phyloP scores from a whole-genome alignment of 495 filamentous ascomycete genomes.

The Neohortaea acidophila region DNA sequence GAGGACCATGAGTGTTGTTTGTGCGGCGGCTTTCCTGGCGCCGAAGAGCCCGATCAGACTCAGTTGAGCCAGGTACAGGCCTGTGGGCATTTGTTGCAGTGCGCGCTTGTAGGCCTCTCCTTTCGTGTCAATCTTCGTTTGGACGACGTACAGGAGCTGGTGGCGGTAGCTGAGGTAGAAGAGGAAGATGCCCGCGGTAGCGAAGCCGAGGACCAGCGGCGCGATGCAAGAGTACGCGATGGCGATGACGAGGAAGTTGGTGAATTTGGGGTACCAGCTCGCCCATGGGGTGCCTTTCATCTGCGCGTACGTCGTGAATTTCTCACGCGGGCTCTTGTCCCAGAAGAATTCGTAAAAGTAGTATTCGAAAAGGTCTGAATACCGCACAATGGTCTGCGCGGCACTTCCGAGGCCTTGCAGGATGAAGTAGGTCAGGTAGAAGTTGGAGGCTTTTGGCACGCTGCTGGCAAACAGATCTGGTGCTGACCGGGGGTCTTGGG shows the following conservation, averaged over 20 bases:
- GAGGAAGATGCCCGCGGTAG: slow-evolving; percentile 21
- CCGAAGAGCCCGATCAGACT: slow-evolving; percentile 27
- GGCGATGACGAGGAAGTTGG: slow-evolving; percentile 27
- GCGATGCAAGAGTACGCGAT: slow-evolving; percentile 29
- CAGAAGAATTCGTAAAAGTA: slow-evolving; percentile 20
- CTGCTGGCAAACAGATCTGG: slow-evolving; percentile 21
- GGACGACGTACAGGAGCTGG: slow-evolving; percentile 24
- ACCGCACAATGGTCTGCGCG: slow-evolving; percentile 22
- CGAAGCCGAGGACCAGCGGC: slow-evolving; percentile 28
- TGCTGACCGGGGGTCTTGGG: slow-evolving; percentile 18
- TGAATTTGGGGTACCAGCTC: slow-evolving; percentile 26
- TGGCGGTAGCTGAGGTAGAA: slow-evolving; percentile 28
- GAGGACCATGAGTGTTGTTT: slow-evolving; percentile 21
- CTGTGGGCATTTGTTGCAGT: slow-evolving; percentile 26
- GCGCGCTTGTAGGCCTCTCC: slow-evolving; percentile 26
- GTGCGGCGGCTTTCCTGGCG: slow-evolving; percentile 15
- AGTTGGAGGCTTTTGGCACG: slow-evolving; percentile 27
- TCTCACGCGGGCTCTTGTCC: slow-evolving; percentile 26
- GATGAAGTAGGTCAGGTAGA: slow-evolving; percentile 30
- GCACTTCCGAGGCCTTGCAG: slow-evolving; percentile 24
- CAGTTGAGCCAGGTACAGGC: slow-evolving; percentile 27
- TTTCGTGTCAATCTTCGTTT: slow-evolving; percentile 26
- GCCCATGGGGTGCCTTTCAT: slow-evolving; percentile 25
- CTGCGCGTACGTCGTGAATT: slow-evolving; percentile 20
- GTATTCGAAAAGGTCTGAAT: slow-evolving; percentile 21